Conservation (phyloP, 192 early-diverging fungal species). For the Coemansia pectinata region DNA sequence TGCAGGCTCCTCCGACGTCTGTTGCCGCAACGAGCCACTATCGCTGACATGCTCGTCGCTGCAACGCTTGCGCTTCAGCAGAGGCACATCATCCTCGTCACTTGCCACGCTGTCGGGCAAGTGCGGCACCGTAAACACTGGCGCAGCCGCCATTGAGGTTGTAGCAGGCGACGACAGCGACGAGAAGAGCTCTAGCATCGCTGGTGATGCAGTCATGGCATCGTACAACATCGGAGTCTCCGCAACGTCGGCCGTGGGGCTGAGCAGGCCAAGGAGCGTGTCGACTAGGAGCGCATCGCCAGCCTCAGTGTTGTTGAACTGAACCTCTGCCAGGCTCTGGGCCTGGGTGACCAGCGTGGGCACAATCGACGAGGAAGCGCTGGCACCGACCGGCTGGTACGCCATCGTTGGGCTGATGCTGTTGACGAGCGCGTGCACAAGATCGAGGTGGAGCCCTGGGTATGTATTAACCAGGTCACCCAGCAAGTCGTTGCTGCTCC, state of each 20-base stretch:
- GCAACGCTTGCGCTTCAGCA: constrained; percentile 14
- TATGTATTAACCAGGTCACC: constrained; percentile 27
- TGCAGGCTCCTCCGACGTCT: background rate
- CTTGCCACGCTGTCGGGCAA: constrained; percentile 15
- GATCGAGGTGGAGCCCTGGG: constrained; percentile 34
- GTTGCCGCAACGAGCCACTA: background rate
- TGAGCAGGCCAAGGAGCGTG: constrained; percentile 43
- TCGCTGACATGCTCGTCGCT: background rate
- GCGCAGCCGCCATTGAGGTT: background rate
- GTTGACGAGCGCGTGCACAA: constrained; percentile 53
- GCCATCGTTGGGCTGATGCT: constrained; percentile 35
- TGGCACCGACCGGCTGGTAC: constrained; percentile 22
- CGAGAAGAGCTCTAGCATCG: constrained; percentile 14
- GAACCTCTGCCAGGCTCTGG: constrained; percentile 2
- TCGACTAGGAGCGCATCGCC: constrained; percentile 30
- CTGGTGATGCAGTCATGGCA: constrained; percentile 3
- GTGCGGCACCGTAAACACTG: constrained; percentile 19
- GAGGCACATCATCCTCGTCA: constrained; percentile 6
- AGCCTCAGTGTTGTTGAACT: background rate
- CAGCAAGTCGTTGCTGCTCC: constrained; percentile 17
- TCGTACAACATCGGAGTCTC: constrained; percentile 6
- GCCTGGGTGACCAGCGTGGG: constrained; percentile 16
- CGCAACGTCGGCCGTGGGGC: constrained; percentile 14
- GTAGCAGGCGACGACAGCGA: background rate
- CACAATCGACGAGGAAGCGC: background rate